Conservation (phyloP, 2,329 filamentous ascomycete species). For the Nigrospora sphaerica region DNA sequence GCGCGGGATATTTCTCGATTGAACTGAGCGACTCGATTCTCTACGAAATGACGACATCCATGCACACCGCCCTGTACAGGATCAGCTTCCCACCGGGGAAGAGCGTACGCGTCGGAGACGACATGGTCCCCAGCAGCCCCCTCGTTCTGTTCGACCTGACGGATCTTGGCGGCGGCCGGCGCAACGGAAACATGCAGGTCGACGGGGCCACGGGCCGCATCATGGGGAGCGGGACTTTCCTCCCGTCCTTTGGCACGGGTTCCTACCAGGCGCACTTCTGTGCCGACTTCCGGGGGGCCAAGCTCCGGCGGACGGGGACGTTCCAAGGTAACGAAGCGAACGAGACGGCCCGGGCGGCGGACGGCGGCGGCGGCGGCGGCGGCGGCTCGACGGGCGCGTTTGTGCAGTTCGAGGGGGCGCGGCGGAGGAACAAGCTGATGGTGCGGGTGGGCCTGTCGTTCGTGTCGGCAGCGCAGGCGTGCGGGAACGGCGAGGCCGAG, state of each 20-base stretch:
- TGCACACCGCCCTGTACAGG: constrained; percentile 51
- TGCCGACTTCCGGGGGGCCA: constrained; percentile 49
- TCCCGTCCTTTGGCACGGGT: constrained; percentile 54
- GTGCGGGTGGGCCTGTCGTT: constrained; percentile 70
- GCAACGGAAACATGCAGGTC: constrained; percentile 42
- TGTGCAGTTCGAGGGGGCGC: constrained; percentile 47
- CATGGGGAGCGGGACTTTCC: constrained; percentile 50
- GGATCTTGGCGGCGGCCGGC: constrained; percentile 46
- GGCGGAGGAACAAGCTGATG: constrained; percentile 41
- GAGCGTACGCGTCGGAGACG: constrained; percentile 10
- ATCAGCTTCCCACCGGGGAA: constrained; percentile 43
- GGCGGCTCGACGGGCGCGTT: constrained; percentile 48
- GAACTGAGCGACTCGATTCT: constrained; percentile 47
- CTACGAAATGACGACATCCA: constrained; percentile 55
- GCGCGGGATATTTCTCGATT: constrained; percentile 54
- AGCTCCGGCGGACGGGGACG: constrained; percentile 47
- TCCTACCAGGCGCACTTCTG: constrained; percentile 53
- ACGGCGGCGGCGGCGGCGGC: constrained; percentile 21
- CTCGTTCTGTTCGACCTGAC: constrained; percentile 53
- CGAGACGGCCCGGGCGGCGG: constrained; percentile 14
- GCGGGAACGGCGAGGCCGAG: constrained; percentile 60
- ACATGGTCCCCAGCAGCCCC: constrained; percentile 35
- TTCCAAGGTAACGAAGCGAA: constrained; percentile 43
- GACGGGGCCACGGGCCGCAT: constrained; percentile 46
- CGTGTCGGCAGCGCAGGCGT: constrained; percentile 60